Conservation (phyloP, 345 rosid genomes). For the Arabidopsis thaliana region DNA sequence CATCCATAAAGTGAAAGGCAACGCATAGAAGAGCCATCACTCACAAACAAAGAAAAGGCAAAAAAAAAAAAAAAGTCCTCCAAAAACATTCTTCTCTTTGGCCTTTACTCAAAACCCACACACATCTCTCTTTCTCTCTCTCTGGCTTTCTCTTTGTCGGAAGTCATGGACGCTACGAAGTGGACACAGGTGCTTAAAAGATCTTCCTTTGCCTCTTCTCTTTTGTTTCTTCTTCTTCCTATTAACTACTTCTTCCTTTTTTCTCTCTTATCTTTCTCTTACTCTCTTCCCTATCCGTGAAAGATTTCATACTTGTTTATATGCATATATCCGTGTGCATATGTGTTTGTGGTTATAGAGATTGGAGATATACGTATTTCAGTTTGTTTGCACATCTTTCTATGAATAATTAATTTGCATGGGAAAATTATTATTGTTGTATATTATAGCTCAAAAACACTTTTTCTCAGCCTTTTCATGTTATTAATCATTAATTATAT, state of each 20-base stretch:
- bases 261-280: conserved; percentile 19
- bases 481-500: conserved; percentile 24
- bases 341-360: conserved; percentile 1
- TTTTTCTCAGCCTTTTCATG: conserved; percentile 35
- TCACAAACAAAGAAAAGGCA: conserved; percentile 42
- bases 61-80: conserved; percentile 29
- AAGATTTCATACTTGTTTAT: conserved; percentile 18
- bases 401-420: conserved; percentile 26
- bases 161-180: conserved; percentile 51
- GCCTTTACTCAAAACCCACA: conserved; percentile 39
- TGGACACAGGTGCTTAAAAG: conserved; percentile 49
- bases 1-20: conserved; percentile 51
- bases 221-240: conserved; percentile 34
- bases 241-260: conserved; percentile 11
- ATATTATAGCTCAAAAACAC: conserved; percentile 9
- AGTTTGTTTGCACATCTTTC: conserved; percentile 15
- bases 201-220: conserved; percentile 36
- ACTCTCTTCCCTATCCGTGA: conserved; percentile 3
- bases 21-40: conserved; percentile 44
- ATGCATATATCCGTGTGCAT: neutral
- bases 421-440: conserved; percentile 23
- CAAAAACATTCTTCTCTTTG: conserved; percentile 46
- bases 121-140: conserved; percentile 37
- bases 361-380: neutral
- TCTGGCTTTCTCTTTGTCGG: conserved; percentile 49